These are phyloP conservation scores for Gracilaria gracilis DNA, from an alignment of 23 red algal species.

Conservation along the genomic window DNA sequence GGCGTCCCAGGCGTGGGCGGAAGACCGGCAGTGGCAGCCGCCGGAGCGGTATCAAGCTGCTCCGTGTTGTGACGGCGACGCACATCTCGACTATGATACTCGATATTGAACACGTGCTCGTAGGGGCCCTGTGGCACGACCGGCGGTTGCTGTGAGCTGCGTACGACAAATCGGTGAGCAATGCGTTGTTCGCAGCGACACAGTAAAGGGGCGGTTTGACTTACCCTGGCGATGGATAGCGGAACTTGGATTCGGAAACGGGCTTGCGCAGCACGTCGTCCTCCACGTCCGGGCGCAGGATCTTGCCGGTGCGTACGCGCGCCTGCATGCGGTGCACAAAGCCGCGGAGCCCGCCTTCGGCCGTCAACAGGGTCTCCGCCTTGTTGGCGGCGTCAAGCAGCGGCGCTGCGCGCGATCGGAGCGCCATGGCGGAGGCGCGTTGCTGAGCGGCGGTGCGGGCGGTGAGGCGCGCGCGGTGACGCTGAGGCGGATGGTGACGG, in stretches of 20 bases:
- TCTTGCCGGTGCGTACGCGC: constrained; percentile 61
- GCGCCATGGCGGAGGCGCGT: too few species aligned
- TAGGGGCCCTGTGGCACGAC: constrained; percentile 82
- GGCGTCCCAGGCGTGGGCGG: constrained; percentile 66
- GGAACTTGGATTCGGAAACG: constrained; percentile 69
- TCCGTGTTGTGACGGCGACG: constrained; percentile 38
- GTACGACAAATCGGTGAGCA: too few species aligned
- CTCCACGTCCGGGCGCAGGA: constrained; percentile 79
- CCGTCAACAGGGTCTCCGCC: constrained; percentile 1
- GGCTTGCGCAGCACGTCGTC: constrained; percentile 77
- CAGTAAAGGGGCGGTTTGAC: not conserved
- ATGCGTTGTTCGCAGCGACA: too few species aligned
- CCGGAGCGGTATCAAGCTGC: constrained; percentile 24
- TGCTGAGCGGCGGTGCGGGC: too few species aligned
- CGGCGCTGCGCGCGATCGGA: constrained; percentile 34
- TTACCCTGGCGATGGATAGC: constrained; percentile 72
- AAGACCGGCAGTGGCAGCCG: constrained; percentile 33
- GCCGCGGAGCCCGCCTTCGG: constrained; percentile 52
- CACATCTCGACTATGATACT: constrained; percentile 72
- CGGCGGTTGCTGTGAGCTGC: constrained; percentile 47
- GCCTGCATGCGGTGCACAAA: constrained; percentile 50
- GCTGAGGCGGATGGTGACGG: too few species aligned
- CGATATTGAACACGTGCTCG: constrained; percentile 80
- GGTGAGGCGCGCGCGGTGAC: too few species aligned
- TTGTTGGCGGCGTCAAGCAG: constrained; percentile 43